These are phyloP conservation scores for Diaporthe eres DNA, from an alignment of 2,329 filamentous ascomycete species.

Conservation along the genomic window DNA sequence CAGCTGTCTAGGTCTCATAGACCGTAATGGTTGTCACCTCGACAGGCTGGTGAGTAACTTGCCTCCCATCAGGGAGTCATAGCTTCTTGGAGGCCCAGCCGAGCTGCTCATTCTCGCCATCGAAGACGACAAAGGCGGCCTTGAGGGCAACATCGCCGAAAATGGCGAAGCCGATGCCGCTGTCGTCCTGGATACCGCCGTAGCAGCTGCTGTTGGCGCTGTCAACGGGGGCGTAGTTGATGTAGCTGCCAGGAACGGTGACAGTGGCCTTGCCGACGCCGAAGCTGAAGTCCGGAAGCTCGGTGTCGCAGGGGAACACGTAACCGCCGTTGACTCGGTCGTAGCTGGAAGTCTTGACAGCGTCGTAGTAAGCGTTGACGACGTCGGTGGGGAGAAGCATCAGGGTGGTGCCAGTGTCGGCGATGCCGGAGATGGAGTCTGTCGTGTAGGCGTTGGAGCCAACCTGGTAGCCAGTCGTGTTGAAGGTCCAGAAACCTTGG, in stretches of 20 bases:
- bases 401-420: conserved; percentile 72
- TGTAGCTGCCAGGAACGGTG: conserved; percentile 54
- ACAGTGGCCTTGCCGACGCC: conserved; percentile 52
- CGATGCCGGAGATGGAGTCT: conserved; percentile 59
- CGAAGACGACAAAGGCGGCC: conserved; percentile 52
- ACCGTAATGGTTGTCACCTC: conserved; percentile 37
- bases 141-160: conserved; percentile 52
- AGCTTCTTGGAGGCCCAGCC: conserved; percentile 56
- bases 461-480: conserved; percentile 53
- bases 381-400: conserved; percentile 64
- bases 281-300: conserved; percentile 53
- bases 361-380: conserved; percentile 64
- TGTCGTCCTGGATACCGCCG: conserved; percentile 52
- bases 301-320: conserved; percentile 54
- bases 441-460: conserved; percentile 53
- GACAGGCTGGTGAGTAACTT: conserved; percentile 32
- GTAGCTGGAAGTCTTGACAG: conserved; percentile 60
- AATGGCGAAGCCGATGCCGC: conserved; percentile 48
- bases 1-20: conserved; percentile 24
- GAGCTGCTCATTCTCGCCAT: conserved; percentile 54
- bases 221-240: conserved; percentile 52
- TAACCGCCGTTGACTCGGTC: conserved; percentile 56
- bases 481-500: conserved; percentile 77
- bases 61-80: conserved; percentile 36
- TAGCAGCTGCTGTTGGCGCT: conserved; percentile 50